Percentiles rank a stretch among this genome's conserved stretches.
Evolutionary conservation across 345 rosid species (phyloP).

Genomic region (Raphanus raphanistrum): DNA sequence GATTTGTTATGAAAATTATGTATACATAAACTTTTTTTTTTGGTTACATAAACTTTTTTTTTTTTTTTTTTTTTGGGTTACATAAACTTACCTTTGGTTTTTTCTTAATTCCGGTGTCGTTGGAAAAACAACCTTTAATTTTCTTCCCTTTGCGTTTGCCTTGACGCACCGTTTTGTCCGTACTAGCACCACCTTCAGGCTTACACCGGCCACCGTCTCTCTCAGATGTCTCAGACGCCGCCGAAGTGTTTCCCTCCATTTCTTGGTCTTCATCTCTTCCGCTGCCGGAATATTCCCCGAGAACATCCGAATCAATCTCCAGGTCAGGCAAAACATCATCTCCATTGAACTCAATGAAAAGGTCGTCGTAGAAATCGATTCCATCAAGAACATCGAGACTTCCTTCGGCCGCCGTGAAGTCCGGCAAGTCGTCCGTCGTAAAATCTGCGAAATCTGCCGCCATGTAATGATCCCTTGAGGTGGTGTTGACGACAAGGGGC

Average conservation of each 20-base stretch:
- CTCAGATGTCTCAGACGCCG: constrained; percentile 38
- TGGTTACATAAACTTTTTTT: neutral
- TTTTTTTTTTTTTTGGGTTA: too few relatives aligned
- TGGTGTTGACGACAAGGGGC: constrained; percentile 47
- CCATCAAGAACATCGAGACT: constrained; percentile 44
- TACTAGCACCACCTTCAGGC: constrained; percentile 51
- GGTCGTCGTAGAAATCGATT: constrained; percentile 78
- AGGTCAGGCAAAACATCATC: constrained; percentile 63
- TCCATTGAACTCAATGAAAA: constrained; percentile 60
- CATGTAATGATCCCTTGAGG: constrained; percentile 40
- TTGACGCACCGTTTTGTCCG: constrained; percentile 38
- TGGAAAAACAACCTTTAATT: constrained; percentile 51
- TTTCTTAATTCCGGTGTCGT: constrained; percentile 39
- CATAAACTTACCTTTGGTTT: constrained; percentile 34
- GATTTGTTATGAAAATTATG: neutral
- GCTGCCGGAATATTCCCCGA: constrained; percentile 58
- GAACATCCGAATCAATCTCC: constrained; percentile 72
- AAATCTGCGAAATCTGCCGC: constrained; percentile 50
- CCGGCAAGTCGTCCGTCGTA: constrained; percentile 50
- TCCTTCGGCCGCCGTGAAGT: constrained; percentile 43
- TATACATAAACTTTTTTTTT: neutral
- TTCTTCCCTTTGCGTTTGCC: constrained; percentile 47
- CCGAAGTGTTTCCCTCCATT: constrained; percentile 48
- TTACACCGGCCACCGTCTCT: constrained; percentile 31
- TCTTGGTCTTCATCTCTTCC: constrained; percentile 62